phyloP scores from a whole-genome alignment of 2,329 filamentous ascomycete genomes.

The Eutypella sp. region DNA sequence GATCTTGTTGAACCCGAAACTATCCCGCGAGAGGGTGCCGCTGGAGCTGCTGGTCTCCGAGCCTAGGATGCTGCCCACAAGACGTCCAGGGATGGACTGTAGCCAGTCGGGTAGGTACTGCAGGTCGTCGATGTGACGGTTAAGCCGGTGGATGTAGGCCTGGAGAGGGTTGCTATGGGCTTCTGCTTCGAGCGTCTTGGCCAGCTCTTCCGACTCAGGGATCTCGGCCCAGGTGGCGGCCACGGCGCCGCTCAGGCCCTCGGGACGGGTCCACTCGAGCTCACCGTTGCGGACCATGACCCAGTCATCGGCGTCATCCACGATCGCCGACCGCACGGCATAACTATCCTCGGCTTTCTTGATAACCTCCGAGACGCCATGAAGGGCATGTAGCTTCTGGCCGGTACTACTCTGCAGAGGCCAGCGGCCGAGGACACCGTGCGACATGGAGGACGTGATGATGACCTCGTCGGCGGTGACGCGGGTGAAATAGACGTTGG shows the following conservation, averaged over 20 bases:
- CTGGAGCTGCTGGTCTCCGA: constrained; percentile 41
- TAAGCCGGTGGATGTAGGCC: constrained; percentile 85
- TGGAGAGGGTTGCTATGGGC: constrained; percentile 72
- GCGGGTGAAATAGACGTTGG: constrained; percentile 85
- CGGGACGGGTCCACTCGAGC: constrained; percentile 72
- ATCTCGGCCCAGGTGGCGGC: constrained; percentile 78
- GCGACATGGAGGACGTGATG: constrained; percentile 70
- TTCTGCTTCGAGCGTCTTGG: constrained; percentile 78
- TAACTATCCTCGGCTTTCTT: constrained; percentile 62
- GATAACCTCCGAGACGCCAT: constrained; percentile 78
- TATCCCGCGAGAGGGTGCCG: constrained; percentile 56
- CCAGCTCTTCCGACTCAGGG: constrained; percentile 67
- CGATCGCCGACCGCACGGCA: constrained; percentile 71
- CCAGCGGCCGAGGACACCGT: constrained; percentile 75
- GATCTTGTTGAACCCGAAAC: constrained; percentile 85
- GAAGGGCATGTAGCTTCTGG: constrained; percentile 45
- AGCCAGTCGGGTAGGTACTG: constrained; percentile 71
- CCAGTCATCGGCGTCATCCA: constrained; percentile 70
- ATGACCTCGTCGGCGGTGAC: constrained; percentile 69
- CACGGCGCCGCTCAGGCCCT: constrained; percentile 75
- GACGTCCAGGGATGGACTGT: constrained; percentile 59
- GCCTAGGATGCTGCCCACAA: constrained; percentile 62
- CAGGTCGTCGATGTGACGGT: constrained; percentile 75
- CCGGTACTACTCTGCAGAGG: constrained; percentile 41
- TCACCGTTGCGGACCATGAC: constrained; percentile 78